Percentiles rank a stretch among this genome's conserved stretches.
These are phyloP conservation scores for Fusarium pilosicola DNA, from an alignment of 2,329 filamentous ascomycete genomes.

Conservation along the genomic window DNA sequence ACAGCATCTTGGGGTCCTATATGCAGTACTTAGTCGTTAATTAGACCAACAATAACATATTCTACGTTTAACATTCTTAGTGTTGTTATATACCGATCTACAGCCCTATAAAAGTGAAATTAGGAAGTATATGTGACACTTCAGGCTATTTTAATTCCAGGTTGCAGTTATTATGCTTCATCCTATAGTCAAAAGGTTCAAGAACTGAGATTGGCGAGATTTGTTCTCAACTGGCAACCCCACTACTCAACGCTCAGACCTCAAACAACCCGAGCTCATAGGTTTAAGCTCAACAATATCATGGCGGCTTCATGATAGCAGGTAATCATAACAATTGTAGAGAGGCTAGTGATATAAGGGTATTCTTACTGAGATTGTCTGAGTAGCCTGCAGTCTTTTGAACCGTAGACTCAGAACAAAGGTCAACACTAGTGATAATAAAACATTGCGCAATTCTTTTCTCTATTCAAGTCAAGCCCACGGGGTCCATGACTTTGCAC, in stretches of 20 bases:
- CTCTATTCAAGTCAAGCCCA: constrained; percentile 34
- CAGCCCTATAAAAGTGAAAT: not conserved
- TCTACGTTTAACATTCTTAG: not conserved
- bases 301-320: not conserved
- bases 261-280: not conserved
- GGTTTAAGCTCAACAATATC: not conserved
- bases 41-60: not conserved
- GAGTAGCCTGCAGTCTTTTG: not conserved
- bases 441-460: constrained; percentile 13
- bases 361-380: not conserved
- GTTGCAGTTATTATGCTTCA: not conserved
- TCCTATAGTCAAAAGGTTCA: not conserved
- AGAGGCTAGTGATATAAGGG: not conserved
- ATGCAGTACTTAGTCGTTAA: not conserved
- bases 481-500: constrained; percentile 21
- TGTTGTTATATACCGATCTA: not conserved
- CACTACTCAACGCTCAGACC: not conserved
- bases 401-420: not conserved
- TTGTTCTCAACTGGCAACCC: not conserved
- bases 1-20: not conserved
- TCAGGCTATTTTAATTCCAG: not conserved
- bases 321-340: not conserved
- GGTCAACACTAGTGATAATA: not conserved
- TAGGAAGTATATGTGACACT: not conserved
- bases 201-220: not conserved